Evolutionary conservation across 192 early-diverging fungal genomes (phyloP).

Genomic region (Kickxella alabastrina): DNA sequence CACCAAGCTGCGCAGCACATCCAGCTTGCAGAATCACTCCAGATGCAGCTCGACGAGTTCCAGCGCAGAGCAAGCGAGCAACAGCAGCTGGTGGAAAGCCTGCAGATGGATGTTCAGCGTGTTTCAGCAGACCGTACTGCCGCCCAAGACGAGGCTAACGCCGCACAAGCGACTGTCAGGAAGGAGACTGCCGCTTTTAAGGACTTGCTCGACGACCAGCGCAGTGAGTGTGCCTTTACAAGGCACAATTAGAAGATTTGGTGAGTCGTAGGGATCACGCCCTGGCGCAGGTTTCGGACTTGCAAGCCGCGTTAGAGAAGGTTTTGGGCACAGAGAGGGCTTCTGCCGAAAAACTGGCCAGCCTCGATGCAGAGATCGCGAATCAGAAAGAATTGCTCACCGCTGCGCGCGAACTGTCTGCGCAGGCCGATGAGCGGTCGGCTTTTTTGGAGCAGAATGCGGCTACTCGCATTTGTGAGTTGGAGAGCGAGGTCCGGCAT

Average conservation of each 20-base stretch:
- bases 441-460: neutral
- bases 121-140: neutral
- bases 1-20: constrained; percentile 1
- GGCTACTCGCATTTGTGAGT: neutral
- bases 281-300: neutral
- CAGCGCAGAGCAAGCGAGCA: neutral
- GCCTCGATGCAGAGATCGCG: neutral
- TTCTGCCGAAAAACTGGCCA: neutral
- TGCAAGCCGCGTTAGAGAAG: neutral
- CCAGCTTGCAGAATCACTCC: neutral
- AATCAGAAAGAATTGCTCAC: neutral
- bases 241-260: neutral
- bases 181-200: neutral
- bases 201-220: neutral
- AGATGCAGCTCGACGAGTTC: neutral
- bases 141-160: neutral
- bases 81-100: neutral
- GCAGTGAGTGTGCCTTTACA: neutral
- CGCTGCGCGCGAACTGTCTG: neutral
- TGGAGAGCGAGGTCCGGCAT: neutral
- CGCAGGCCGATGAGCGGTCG: neutral
- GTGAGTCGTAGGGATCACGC: neutral
- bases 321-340: neutral
- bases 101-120: neutral
- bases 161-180: neutral